phyloP scores from a whole-genome alignment of 1,284 basidiomycete genomes.

The Exsudoporus floridanus region DNA sequence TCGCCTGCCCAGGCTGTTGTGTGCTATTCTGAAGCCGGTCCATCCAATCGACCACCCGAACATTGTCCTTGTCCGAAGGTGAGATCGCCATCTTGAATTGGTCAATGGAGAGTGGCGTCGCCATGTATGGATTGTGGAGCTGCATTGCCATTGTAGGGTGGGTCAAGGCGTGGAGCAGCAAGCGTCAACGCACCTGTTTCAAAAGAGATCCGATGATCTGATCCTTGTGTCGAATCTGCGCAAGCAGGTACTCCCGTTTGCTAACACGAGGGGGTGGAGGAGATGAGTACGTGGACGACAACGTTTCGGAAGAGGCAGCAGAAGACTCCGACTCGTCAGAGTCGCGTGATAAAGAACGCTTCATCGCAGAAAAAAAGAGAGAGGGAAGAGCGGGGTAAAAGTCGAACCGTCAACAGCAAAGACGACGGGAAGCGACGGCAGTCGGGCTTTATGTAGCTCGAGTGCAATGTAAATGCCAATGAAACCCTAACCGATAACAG shows the following conservation, averaged over 20 bases:
- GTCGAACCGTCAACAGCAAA: not conserved
- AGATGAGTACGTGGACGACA: constrained; percentile 33
- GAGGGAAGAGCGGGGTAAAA: not conserved
- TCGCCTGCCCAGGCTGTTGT: constrained; percentile 22
- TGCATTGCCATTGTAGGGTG: too few relatives aligned
- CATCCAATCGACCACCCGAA: constrained; percentile 71
- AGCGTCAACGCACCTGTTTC: constrained; percentile 60
- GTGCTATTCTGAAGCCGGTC: constrained; percentile 46
- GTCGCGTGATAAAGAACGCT: constrained; percentile 22
- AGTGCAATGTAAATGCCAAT: constrained; percentile 1
- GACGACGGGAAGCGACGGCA: not conserved
- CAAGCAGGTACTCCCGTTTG: constrained; percentile 78
- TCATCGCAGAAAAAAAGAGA: constrained; percentile 14
- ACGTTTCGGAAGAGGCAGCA: constrained; percentile 24
- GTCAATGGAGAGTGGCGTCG: constrained; percentile 72
- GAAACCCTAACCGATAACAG: constrained; percentile 8
- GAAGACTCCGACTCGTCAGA: constrained; percentile 27
- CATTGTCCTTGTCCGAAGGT: constrained; percentile 65
- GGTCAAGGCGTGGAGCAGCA: too few relatives aligned
- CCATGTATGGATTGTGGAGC: constrained; percentile 76
- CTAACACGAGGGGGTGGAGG: constrained; percentile 41
- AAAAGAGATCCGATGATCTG: constrained; percentile 76
- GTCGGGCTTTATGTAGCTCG: constrained; percentile 29
- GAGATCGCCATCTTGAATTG: constrained; percentile 74
- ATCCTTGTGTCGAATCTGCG: constrained; percentile 81